phyloP scores from a whole-genome alignment of 345 rosid species.

The Populus deltoides region DNA sequence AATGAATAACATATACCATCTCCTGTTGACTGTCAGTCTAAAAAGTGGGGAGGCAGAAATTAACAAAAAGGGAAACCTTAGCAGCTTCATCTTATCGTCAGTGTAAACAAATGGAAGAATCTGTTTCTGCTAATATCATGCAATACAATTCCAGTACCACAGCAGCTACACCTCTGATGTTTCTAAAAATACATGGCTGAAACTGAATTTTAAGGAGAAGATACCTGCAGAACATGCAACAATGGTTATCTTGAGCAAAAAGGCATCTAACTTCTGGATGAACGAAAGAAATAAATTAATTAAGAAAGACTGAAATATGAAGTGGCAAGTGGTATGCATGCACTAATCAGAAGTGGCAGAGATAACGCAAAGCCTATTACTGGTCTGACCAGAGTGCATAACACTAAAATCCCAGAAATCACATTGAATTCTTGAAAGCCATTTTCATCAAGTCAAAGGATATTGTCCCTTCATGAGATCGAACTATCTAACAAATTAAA shows the following conservation, averaged over 20 bases:
- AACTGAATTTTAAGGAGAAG: slow-evolving; percentile 12
- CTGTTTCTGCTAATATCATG: background rate
- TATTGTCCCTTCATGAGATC: background rate
- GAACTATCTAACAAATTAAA: background rate
- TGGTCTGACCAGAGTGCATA: background rate
- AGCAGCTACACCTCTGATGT: background rate
- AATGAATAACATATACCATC: slow-evolving; percentile 12
- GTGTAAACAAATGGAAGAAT: background rate
- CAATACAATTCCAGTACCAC: slow-evolving; percentile 8
- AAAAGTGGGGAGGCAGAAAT: slow-evolving; percentile 11
- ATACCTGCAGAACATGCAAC: slow-evolving; percentile 22
- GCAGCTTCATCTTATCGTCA: slow-evolving; percentile 13
- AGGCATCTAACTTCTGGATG: background rate
- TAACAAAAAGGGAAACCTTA: slow-evolving; percentile 2
- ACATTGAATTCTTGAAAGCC: background rate
- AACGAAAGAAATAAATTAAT: background rate
- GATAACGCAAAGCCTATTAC: background rate
- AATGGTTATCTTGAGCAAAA: slow-evolving; percentile 2
- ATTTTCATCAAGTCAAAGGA: background rate
- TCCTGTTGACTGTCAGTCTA: slow-evolving; percentile 1
- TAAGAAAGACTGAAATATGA: background rate
- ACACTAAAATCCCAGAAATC: background rate
- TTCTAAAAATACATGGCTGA: slow-evolving; percentile 1
- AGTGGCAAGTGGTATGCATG: background rate
- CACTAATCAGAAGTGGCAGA: background rate